Evolutionary conservation across 306 rosid species (phyloP).

Genomic region (Heteromeles arbutifolia): DNA sequence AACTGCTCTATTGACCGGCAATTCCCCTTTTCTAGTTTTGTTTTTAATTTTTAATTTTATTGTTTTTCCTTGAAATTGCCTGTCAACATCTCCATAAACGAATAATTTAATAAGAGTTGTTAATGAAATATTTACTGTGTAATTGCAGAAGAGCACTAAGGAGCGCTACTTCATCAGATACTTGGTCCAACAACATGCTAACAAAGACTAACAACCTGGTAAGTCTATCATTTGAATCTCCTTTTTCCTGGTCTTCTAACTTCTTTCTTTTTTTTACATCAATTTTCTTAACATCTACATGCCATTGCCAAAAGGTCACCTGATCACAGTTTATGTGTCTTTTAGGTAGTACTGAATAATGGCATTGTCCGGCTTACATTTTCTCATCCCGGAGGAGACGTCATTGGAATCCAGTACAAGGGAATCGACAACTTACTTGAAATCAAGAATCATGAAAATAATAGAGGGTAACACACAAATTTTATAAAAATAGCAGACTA

Average conservation of each 20-base stretch:
- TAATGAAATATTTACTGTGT: background rate
- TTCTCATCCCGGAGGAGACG: constrained; percentile 50
- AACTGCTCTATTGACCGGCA: background rate
- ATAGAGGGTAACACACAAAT: constrained; percentile 57
- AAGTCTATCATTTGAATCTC: background rate
- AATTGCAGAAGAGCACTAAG: constrained; percentile 6
- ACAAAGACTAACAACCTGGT: background rate
- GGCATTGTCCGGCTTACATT: constrained; percentile 48
- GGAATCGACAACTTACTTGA: constrained; percentile 49
- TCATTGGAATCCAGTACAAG: constrained; percentile 38
- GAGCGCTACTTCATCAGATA: background rate
- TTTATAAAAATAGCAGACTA: background rate
- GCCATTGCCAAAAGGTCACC: background rate
- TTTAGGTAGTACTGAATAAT: constrained; percentile 52
- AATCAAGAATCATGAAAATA: background rate
- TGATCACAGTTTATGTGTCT: background rate
- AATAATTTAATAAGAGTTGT: background rate
- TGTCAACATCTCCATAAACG: background rate
- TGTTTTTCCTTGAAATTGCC: no score
- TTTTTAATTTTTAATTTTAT: background rate
- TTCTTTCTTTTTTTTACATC: background rate
- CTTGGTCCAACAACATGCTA: background rate
- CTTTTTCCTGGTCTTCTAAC: background rate
- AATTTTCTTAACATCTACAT: background rate
- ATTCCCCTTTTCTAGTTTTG: background rate